These are phyloP conservation scores for Aspergillus uvarum DNA, from an alignment of 2,329 filamentous ascomycete species.

Conservation along the genomic window DNA sequence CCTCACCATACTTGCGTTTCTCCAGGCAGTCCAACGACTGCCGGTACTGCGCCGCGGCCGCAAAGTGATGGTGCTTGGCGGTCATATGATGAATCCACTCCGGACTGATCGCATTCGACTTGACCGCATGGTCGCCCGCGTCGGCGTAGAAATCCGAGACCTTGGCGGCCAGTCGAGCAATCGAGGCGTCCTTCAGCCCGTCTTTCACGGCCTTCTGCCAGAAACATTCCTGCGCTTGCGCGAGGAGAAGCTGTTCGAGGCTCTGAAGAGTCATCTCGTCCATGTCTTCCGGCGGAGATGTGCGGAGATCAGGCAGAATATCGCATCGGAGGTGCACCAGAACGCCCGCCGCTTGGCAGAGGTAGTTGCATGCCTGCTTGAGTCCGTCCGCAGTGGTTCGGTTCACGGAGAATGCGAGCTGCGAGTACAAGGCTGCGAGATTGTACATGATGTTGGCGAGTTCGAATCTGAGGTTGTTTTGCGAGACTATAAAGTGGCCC, in stretches of 20 bases:
- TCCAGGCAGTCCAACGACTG: slow-evolving; percentile 89
- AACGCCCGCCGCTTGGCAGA: slow-evolving; percentile 82
- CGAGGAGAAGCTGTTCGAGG: slow-evolving; percentile 78
- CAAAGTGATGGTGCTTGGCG: slow-evolving; percentile 96
- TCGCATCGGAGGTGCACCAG: slow-evolving; percentile 73
- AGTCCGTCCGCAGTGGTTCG: slow-evolving; percentile 77
- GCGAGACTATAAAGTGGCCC: slow-evolving; percentile 47
- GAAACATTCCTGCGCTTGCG: slow-evolving; percentile 94
- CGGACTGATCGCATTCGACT: slow-evolving; percentile 84
- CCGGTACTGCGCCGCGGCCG: slow-evolving; percentile 88
- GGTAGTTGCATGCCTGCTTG: slow-evolving; percentile 85
- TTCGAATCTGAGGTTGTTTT: slow-evolving; percentile 74
- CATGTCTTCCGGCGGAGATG: slow-evolving; percentile 91
- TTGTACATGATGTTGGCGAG: slow-evolving; percentile 92
- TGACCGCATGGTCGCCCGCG: slow-evolving; percentile 80
- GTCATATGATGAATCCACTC: slow-evolving; percentile 98
- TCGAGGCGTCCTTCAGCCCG: slow-evolving; percentile 84
- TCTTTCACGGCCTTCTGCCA: slow-evolving; percentile 98
- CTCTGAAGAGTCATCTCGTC: slow-evolving; percentile 83
- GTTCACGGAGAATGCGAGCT: slow-evolving; percentile 80
- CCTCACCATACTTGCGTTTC: slow-evolving; percentile 92
- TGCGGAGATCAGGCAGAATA: slow-evolving; percentile 78
- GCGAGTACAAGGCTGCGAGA: slow-evolving; percentile 87
- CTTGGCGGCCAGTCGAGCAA: slow-evolving; percentile 85
- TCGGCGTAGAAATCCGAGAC: slow-evolving; percentile 88